Conservation (phyloP, 768 basidiomycete genomes). For the Boletus pseudopeckii region DNA sequence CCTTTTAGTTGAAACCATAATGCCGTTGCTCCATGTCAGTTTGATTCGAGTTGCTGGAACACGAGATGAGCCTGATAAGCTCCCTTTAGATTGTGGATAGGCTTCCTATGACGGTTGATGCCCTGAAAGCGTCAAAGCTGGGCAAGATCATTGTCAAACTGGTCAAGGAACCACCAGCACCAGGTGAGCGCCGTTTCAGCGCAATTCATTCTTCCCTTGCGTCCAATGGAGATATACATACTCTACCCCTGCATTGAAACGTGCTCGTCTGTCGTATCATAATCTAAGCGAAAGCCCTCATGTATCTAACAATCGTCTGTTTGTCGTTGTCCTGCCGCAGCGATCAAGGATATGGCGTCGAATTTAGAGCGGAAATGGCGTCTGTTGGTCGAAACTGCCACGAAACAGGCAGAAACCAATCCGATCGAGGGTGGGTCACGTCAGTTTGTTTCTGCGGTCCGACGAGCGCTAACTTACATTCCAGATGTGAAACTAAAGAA, state of each 20-base stretch:
- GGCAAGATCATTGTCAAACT: constrained; percentile 78
- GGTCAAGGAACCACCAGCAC: constrained; percentile 67
- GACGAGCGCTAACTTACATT: constrained; percentile 23
- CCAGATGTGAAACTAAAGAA: constrained; percentile 66
- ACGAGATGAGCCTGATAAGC: constrained; percentile 17
- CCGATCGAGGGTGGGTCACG: constrained; percentile 71
- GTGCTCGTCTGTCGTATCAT: constrained; percentile 31
- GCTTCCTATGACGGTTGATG: constrained; percentile 68
- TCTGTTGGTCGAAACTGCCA: constrained; percentile 52
- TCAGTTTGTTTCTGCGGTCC: constrained; percentile 36
- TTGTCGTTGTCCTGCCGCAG: constrained; percentile 48
- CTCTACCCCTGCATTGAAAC: constrained; percentile 27
- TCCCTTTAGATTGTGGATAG: constrained; percentile 69
- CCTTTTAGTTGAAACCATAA: constrained; percentile 67
- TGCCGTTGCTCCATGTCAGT: constrained; percentile 86
- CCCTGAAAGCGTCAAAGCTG: constrained; percentile 67
- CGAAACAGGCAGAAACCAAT: constrained; percentile 41
- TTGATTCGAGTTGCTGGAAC: constrained; percentile 11
- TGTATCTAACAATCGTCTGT: constrained; percentile 67
- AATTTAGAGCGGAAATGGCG: constrained; percentile 87
- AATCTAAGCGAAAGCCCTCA: constrained; percentile 32
- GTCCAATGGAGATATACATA: constrained; percentile 31
- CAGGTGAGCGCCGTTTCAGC: constrained; percentile 61
- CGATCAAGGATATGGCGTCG: constrained; percentile 91
- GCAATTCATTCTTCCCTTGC: constrained; percentile 16